Evolutionary conservation across 73 alveolate genomes (phyloP).

Genomic region (Diophrys sp.): DNA sequence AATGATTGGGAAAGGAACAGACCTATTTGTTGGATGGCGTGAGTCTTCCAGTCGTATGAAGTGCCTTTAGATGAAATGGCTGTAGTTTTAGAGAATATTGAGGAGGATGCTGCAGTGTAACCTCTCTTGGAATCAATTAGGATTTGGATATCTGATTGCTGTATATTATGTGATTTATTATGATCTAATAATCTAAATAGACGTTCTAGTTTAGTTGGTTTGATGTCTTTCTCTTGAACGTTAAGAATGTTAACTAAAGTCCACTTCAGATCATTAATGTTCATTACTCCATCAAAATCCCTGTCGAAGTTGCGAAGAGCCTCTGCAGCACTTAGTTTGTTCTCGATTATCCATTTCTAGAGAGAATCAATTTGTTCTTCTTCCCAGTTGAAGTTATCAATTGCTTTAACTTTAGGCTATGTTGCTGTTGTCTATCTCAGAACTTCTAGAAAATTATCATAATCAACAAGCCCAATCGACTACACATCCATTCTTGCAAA

Average conservation of each 20-base stretch:
- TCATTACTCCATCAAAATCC: slow-evolving; percentile 83
- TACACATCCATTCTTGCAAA: slow-evolving; percentile 83
- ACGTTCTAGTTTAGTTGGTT: slow-evolving; percentile 69
- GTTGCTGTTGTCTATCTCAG: slow-evolving; percentile 51
- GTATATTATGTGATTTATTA: slow-evolving; percentile 69
- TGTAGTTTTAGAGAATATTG: background rate
- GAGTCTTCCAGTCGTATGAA: slow-evolving; percentile 75
- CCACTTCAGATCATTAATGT: slow-evolving; percentile 65
- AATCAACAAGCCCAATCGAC: slow-evolving; percentile 78
- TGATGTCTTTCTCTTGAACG: slow-evolving; percentile 55
- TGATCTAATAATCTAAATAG: slow-evolving; percentile 77
- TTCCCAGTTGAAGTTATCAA: slow-evolving; percentile 89
- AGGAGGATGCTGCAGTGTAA: slow-evolving; percentile 21
- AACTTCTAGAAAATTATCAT: slow-evolving; percentile 61
- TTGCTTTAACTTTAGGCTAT: slow-evolving; percentile 2
- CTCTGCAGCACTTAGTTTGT: slow-evolving; percentile 73
- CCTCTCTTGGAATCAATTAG: slow-evolving; percentile 63
- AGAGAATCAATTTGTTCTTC: slow-evolving; percentile 57
- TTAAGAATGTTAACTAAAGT: slow-evolving; percentile 59
- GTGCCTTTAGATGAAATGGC: slow-evolving; percentile 17
- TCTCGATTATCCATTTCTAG: slow-evolving; percentile 72
- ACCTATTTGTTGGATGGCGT: slow-evolving; percentile 76
- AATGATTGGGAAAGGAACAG: slow-evolving; percentile 59
- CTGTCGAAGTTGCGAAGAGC: slow-evolving; percentile 78
- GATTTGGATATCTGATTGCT: slow-evolving; percentile 76